Base-by-base conservation (phyloP, 2,329 filamentous ascomycete species). In the Colletotrichum ledebouriae region DNA sequence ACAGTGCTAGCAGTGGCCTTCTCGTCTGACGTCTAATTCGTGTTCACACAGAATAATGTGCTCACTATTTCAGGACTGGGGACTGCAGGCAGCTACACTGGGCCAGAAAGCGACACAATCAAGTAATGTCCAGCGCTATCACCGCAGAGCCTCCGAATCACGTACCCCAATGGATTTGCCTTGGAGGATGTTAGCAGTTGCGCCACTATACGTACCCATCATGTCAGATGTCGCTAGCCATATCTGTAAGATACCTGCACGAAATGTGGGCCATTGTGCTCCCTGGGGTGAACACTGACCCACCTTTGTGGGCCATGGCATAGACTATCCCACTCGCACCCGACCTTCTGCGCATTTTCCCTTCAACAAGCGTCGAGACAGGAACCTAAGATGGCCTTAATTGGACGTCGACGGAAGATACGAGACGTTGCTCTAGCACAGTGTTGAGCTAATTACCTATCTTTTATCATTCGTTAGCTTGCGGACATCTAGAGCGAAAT, bases 141-240 rank as follows among this genome's bases (percentile, higher is more conserved):
- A n/a, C 41, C 41, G 41, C 41, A n/a, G n/a, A n/a, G n/a, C n/a
- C n/a, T n/a, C n/a, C n/a, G n/a, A n/a, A n/a, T n/a, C n/a, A n/a
- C n/a, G n/a, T n/a, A n/a, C n/a, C n/a, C n/a, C n/a, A 44, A 44
- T 44, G 41, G 41, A 44, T n/a, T 44, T 44, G 41, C 41, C 41
- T 44, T 44, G 41, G 15, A 15, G 13, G 41, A 44, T 6, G 41
- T 44, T 44, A n/a, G 41, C 41, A 44, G 41, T 44, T 44, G 41
- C 41, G 41, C 41, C 41, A 44, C 41, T n/a, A 15, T 44, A 44
- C 13, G 41, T 15, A 44, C 41, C 41, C 13, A 44, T 44, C 41
- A 44, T 44, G 41, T 44, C 41, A 44, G 41, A 44, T n/a, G 15
- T 44, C 41, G 41, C 41, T 6, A n/a, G 41, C 41, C 41, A 13